These are phyloP conservation scores for Microcyclospora pomicola DNA, from an alignment of 2,329 filamentous ascomycete species.

Conservation along the genomic window DNA sequence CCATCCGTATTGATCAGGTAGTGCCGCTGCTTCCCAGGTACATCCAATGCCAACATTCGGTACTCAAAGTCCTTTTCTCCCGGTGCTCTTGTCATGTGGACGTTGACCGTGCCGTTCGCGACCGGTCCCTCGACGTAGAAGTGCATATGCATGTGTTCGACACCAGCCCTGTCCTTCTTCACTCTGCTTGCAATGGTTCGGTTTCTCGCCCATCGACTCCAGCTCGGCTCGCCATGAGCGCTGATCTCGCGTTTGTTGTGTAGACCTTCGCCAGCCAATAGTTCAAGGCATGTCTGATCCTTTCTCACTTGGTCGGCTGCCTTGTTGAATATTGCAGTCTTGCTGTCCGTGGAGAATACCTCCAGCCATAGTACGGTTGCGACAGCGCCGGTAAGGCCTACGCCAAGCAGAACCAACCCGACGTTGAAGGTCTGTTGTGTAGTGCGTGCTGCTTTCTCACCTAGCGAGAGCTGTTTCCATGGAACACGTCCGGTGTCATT, in stretches of 20 bases:
- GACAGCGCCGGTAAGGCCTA: slow-evolving; percentile 65
- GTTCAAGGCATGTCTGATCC: slow-evolving; percentile 53
- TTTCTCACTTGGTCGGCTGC: slow-evolving; percentile 66
- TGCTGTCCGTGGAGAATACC: slow-evolving; percentile 71
- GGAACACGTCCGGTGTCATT: slow-evolving; percentile 73
- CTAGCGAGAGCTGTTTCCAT: slow-evolving; percentile 61
- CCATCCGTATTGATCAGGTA: slow-evolving; percentile 51
- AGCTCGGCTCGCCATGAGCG: slow-evolving; percentile 68
- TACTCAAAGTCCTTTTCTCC: slow-evolving; percentile 61
- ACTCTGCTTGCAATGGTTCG: slow-evolving; percentile 38
- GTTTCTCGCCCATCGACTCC: slow-evolving; percentile 64
- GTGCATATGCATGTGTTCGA: slow-evolving; percentile 69
- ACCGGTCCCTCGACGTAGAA: slow-evolving; percentile 74
- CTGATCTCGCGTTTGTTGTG: slow-evolving; percentile 52
- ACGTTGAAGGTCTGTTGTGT: slow-evolving; percentile 89
- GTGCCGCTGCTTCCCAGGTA: slow-evolving; percentile 51
- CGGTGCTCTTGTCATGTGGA: slow-evolving; percentile 61
- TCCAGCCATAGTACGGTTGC: slow-evolving; percentile 66
- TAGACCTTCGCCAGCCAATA: slow-evolving; percentile 51
- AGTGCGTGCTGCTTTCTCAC: slow-evolving; percentile 70
- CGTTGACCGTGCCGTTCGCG: slow-evolving; percentile 56
- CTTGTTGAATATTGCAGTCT: slow-evolving; percentile 76
- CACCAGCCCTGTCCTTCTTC: slow-evolving; percentile 58
- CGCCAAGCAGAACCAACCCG: slow-evolving; percentile 58
- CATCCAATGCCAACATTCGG: slow-evolving; percentile 64